Base-by-base conservation (phyloP, 345 rosid genomes). In the Populus davidiana region DNA sequence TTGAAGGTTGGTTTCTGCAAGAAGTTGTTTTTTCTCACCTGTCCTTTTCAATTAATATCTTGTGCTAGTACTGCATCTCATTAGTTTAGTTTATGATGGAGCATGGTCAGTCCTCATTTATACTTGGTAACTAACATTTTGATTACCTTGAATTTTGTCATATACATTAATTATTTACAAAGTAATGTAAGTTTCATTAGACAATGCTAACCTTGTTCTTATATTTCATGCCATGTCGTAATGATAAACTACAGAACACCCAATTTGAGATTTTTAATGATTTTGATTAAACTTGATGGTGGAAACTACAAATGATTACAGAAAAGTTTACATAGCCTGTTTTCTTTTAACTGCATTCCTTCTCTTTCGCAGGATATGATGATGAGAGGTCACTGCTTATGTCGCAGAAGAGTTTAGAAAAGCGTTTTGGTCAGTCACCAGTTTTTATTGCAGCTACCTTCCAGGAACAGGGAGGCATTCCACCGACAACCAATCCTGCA, bases 351-450 rank as follows among this genome's bases (percentile, higher is more conserved):
- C 39, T 17, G 68, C 18, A 38, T 49, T 73, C 62, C 69, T 69
- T 75, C 1, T 79, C 21, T 77, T 88, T 79, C 86, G 86, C 88
- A 96, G 99, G 98, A 79, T 96, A 96, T 86, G 99, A 96, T 78
- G 98, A 96, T 68, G 98, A 96, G 87, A 91, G 97, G 84, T 89
- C 97, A 50, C 97, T 93, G 77, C 91, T 91, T n/a, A 94, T 96
- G 99, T 90, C 98, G 73, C 99, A 96, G 82, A 96, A 86, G 91
- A 90, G 97, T 75, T 79, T 96, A 68, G 99, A 96, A 86, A 96
- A 96, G 92, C 94, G 99, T 77, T 96, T 96, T 72, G 99, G 99
- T 81, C 99, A 96, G 80, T 96, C 99, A 1, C 97, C 99, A 0
- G 99, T 96, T 69, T 94, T 96, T 74, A 96, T 96, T 82, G 94